A percentile compares a stretch with the other conserved stretches of the same genome.
Conservation (phyloP, 2,329 filamentous ascomycete genomes). For the Myriangium duriaei region DNA sequence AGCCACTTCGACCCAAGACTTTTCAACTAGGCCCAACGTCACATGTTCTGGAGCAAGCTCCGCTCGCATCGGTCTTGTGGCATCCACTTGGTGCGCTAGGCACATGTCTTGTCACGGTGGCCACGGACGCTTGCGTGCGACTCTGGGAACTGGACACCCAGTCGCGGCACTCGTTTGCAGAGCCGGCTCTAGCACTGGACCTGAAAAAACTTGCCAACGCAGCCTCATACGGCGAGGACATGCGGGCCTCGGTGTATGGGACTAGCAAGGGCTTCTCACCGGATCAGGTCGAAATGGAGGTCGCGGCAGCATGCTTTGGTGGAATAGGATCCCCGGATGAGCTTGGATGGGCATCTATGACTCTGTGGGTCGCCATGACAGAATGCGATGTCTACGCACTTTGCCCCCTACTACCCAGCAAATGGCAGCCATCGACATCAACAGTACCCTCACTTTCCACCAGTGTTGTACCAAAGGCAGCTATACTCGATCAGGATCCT, state of each 20-base stretch:
- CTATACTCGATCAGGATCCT: conserved; percentile 29
- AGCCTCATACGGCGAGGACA: conserved; percentile 68
- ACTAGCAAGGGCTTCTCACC: conserved; percentile 76
- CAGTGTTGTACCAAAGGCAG: conserved; percentile 62
- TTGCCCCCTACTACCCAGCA: conserved; percentile 75
- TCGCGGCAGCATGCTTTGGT: conserved; percentile 81
- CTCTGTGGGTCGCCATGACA: conserved; percentile 90
- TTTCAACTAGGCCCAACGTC: conserved; percentile 87
- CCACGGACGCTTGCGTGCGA: conserved; percentile 74
- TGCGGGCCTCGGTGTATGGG: conserved; percentile 60
- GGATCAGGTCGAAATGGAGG: conserved; percentile 85
- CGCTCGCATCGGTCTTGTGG: conserved; percentile 74
- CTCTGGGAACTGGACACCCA: conserved; percentile 81
- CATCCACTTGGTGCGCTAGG: conserved; percentile 80
- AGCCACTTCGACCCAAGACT: conserved; percentile 64
- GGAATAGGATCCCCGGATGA: conserved; percentile 48
- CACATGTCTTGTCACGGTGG: conserved; percentile 75
- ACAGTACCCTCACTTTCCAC: conserved; percentile 73
- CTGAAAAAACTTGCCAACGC: conserved; percentile 81
- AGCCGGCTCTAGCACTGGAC: conserved; percentile 72
- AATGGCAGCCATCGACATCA: conserved; percentile 62
- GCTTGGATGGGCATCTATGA: conserved; percentile 81
- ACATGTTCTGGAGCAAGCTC: conserved; percentile 74
- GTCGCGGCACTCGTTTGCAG: conserved; percentile 77
- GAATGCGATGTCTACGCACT: conserved; percentile 88